A percentile compares a stretch with the other conserved stretches of the same genome.
These are phyloP conservation scores for Neopestalotiopsis clavispora DNA, from an alignment of 2,329 filamentous ascomycete genomes.

Conservation along the genomic window DNA sequence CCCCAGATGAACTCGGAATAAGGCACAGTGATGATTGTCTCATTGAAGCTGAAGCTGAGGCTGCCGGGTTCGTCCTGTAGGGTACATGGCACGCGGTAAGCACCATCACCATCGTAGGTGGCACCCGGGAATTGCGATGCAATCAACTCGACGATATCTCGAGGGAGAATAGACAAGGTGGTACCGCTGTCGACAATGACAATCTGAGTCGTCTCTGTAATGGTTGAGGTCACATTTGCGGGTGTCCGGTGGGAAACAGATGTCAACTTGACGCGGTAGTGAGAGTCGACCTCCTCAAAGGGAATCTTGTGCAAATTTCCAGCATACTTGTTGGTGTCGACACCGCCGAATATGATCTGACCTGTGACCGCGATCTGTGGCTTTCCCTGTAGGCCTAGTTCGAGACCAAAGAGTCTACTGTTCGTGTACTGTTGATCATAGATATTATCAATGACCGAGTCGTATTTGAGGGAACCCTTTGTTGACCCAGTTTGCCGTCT, in stretches of 20 bases:
- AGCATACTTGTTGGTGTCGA: constrained; percentile 57
- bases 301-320: constrained; percentile 49
- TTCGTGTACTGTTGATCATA: constrained; percentile 51
- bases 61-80: constrained; percentile 41
- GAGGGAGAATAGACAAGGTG: constrained; percentile 53
- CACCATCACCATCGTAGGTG: constrained; percentile 43
- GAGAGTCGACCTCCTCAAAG: constrained; percentile 43
- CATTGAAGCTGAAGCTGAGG: constrained; percentile 56
- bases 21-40: constrained; percentile 36
- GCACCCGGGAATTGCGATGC: constrained; percentile 47
- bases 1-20: constrained; percentile 39
- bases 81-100: constrained; percentile 50
- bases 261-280: constrained; percentile 34
- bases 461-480: constrained; percentile 43
- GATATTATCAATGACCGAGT: constrained; percentile 57
- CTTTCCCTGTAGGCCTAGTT: constrained; percentile 45
- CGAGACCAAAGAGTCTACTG: constrained; percentile 55
- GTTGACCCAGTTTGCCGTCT: constrained; percentile 41
- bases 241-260: constrained; percentile 27
- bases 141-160: constrained; percentile 46
- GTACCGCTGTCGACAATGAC: constrained; percentile 59
- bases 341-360: constrained; percentile 57
- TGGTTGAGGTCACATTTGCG: constrained; percentile 18
- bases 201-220: constrained; percentile 37
- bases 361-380: constrained; percentile 44